Evolutionary conservation across 257 asterid genomes (phyloP).

Genomic region (Solanum sejunctum): DNA sequence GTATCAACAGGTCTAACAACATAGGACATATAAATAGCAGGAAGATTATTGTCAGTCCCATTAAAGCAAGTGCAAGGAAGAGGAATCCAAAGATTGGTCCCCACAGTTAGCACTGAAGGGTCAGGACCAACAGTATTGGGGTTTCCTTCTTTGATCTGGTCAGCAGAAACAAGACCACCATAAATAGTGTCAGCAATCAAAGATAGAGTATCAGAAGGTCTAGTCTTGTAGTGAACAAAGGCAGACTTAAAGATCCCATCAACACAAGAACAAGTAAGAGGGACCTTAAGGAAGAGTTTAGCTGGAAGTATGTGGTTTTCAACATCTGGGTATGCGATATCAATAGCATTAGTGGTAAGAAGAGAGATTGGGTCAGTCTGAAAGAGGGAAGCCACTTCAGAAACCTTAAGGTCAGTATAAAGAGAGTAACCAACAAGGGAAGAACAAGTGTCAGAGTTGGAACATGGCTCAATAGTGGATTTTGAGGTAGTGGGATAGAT

Average conservation of each 20-base stretch:
- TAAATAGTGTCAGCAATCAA: slow-evolving; percentile 47
- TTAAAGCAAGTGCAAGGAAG: slow-evolving; percentile 95
- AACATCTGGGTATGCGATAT: slow-evolving; percentile 70
- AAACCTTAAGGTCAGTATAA: slow-evolving; percentile 89
- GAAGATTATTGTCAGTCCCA: slow-evolving; percentile 66
- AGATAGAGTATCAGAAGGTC: slow-evolving; percentile 71
- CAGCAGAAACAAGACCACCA: slow-evolving; percentile 75
- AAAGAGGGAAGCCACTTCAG: slow-evolving; percentile 87
- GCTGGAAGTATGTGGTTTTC: slow-evolving; percentile 92
- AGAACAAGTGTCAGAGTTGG: slow-evolving; percentile 63
- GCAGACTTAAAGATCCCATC: slow-evolving; percentile 82
- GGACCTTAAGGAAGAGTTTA: slow-evolving; percentile 59
- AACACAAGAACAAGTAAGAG: slow-evolving; percentile 64
- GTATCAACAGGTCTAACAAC: slow-evolving; percentile 64
- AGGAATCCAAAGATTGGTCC: slow-evolving; percentile 52
- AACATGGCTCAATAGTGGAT: slow-evolving; percentile 93
- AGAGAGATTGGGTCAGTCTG: slow-evolving; percentile 71
- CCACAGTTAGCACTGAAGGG: slow-evolving; percentile 55
- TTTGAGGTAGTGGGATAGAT: slow-evolving; percentile 36
- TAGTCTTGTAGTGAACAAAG: slow-evolving; percentile 50
- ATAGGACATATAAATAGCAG: slow-evolving; percentile 77
- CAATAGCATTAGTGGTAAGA: slow-evolving; percentile 67
- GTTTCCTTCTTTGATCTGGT: slow-evolving; percentile 77
- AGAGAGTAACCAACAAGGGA: slow-evolving; percentile 79
- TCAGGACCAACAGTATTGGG: slow-evolving; percentile 47